These are phyloP conservation scores for Nannochloris sp. DNA, from an alignment of 139 green algal genomes.

Conservation along the genomic window DNA sequence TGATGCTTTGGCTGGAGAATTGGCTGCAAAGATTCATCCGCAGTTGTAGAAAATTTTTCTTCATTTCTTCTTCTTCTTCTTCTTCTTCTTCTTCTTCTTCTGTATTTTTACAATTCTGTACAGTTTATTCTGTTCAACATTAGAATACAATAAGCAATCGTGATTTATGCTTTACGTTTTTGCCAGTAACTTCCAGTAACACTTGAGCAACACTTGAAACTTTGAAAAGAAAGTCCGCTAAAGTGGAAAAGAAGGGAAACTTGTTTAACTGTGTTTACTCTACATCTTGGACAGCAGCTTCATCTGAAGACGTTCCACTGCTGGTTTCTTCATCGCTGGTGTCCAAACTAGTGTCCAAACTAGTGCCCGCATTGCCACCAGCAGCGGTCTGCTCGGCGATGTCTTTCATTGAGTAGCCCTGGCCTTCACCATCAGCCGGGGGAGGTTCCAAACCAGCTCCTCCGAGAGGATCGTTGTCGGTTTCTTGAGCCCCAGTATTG, in stretches of 20 bases:
- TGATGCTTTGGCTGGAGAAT: slow-evolving; percentile 33
- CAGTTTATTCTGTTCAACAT: too few relatives aligned
- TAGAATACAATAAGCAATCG: too few relatives aligned
- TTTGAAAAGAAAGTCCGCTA: too few relatives aligned
- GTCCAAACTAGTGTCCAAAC: too few relatives aligned
- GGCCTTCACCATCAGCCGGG: not conserved
- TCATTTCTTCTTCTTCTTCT: not conserved
- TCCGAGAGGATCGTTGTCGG: not conserved
- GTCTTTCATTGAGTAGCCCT: not conserved
- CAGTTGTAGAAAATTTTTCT: not conserved
- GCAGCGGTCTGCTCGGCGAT: not conserved
- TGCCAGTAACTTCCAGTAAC: too few relatives aligned
- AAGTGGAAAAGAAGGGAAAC: too few relatives aligned
- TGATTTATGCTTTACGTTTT: too few relatives aligned
- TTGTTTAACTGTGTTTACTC: too few relatives aligned
- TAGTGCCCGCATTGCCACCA: not conserved
- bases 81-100: not conserved
- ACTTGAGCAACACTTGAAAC: too few relatives aligned
- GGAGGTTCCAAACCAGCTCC: not conserved
- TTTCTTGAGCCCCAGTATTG: not conserved
- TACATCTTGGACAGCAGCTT: too few relatives aligned
- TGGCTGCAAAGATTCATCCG: slow-evolving; percentile 40
- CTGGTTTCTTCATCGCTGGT: too few relatives aligned
- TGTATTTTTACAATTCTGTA: not conserved
- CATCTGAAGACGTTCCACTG: too few relatives aligned